Evolutionary conservation across 208 protist genomes (phyloP), one percentile per base, ranked within the genome.

Genomic region (Wallacemonas rigidus): DNA sequence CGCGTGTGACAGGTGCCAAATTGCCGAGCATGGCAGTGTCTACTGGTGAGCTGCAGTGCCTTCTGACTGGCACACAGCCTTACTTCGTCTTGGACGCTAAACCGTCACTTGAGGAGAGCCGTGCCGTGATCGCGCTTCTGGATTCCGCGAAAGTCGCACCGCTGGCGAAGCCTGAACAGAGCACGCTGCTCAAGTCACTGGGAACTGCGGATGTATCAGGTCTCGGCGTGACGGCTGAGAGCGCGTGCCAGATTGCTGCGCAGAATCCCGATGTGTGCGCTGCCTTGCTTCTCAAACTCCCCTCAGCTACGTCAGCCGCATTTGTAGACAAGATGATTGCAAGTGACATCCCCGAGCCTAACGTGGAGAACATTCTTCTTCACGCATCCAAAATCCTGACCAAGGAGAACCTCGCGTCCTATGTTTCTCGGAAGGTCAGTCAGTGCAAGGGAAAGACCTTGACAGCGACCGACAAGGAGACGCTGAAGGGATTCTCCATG

Each of bases 191-290:
- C n/a, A 71, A 79, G 54, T 48, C 82, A 9, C 69, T 86, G 9
- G 80, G 69, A 15, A 72, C 81, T 54, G 67, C 77, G 55, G 70
- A 85, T 12, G 76, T 86, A 38, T 72, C 74, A 14, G 72, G 74
- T 17, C 39, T 90, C 56, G 84, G 83, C 44, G 74, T 91, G 45
- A 84, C 74, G 9, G 64, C 63, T 9, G 77, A 72, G 54, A 39
- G 85, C 53, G 47, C 89, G 41, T 71, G 62, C 55, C 78, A 77
- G 44, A 65, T 91, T 47, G 86, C 84, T 6, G 55, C 63, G 3
- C 74, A 90, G 51, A 91, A 88, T 64, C 82, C 86, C 26, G 86
- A 88, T 60, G 69, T 89, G 9, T 86, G 79, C 61, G 84, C 83
- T 4, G 74, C 67, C 1, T 60, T 91, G 41, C 78, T 94, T 44